Base-by-base conservation (phyloP, 768 basidiomycete genomes). In the Phaeotremella skinneri region DNA sequence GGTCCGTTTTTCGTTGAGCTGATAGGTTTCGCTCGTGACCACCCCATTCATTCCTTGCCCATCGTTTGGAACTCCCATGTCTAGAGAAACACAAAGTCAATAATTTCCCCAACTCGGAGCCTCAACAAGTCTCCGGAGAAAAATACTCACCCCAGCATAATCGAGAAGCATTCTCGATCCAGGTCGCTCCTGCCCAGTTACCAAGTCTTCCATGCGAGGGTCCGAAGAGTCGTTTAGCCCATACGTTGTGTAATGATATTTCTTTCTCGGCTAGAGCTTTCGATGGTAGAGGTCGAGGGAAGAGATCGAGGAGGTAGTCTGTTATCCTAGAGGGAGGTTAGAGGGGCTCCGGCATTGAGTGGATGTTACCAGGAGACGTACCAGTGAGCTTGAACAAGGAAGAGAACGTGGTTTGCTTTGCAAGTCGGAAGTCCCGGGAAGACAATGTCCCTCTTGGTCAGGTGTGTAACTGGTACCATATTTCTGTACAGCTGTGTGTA, bases 371-470 rank as follows among this genome's bases (percentile, higher is more conserved):
- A 14, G 14, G 30, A 29, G 5, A 52, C 50, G 11, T 14, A 52
- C 54, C 56, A 58, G 49, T 58, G 56, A 32, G 56, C 49, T 52
- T 58, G 56, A 42, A 39, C 17, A 14, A 52, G 27, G 56, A 58
- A 51, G 6, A 58, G 21, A 14, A 58, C 50, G 26, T 58, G 56
- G 49, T 58, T 58, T 4, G 50, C 50, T 34, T 52, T 58, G n/a
- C 56, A 53, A 13, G 50, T 51, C 13, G 41, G 41, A 11, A 52
- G 6, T 27, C 56, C 56, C 20, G 49, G 13, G 29, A 58, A 58
- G 4, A 23, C 56, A n/a, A 58, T 52, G 42, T 52, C 49, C 34
- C 56, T 11, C n/a, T 30, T 14, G 14, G 53, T 9, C 34, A 58
- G 29, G 31, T 11, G 21, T 17, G 11, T 16, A 25, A 58, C 5